These are phyloP conservation scores for Phytopythium montanum DNA, from an alignment of 352 stramenopile species.

Conservation along the genomic window DNA sequence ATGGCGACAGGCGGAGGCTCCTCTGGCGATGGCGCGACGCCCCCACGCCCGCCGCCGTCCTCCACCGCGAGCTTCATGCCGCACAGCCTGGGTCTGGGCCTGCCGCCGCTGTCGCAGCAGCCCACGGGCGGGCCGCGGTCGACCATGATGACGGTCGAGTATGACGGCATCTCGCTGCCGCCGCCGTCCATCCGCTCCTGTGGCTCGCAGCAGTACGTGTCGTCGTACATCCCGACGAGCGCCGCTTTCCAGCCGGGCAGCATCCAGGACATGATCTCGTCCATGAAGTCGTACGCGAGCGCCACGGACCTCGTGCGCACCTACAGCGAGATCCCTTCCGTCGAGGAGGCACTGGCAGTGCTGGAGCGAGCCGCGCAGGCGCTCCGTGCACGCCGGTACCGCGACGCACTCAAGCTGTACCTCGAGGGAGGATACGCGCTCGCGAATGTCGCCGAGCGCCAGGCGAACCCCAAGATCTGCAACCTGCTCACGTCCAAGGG, in stretches of 20 bases:
- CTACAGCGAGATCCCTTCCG: constrained; percentile 67
- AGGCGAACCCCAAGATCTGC: constrained; percentile 79
- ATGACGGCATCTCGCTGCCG: constrained; percentile 53
- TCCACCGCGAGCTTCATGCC: constrained; percentile 9
- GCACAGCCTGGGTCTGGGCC: constrained; percentile 12
- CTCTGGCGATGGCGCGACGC: constrained; percentile 7
- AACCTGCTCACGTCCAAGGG: constrained; percentile 85
- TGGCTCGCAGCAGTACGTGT: constrained; percentile 72
- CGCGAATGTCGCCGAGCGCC: constrained; percentile 73
- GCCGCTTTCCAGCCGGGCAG: constrained; percentile 50
- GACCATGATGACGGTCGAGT: constrained; percentile 57
- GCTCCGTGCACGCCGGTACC: constrained; percentile 60
- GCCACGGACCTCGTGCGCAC: constrained; percentile 70
- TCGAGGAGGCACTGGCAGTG: constrained; percentile 74
- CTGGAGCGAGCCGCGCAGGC: constrained; percentile 66
- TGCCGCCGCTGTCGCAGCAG: constrained; percentile 23
- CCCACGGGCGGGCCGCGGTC: constrained; percentile 22
- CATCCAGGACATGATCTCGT: constrained; percentile 74
- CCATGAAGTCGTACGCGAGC: constrained; percentile 74
- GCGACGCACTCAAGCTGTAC: constrained; percentile 78
- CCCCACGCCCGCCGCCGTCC: constrained; percentile 15
- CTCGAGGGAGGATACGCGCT: constrained; percentile 83
- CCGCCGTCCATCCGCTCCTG: constrained; percentile 67
- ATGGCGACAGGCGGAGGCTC: neutral
- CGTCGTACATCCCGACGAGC: constrained; percentile 69